Base-by-base conservation (phyloP, 1,284 basidiomycete species). In the Megacollybia platyphylla region DNA sequence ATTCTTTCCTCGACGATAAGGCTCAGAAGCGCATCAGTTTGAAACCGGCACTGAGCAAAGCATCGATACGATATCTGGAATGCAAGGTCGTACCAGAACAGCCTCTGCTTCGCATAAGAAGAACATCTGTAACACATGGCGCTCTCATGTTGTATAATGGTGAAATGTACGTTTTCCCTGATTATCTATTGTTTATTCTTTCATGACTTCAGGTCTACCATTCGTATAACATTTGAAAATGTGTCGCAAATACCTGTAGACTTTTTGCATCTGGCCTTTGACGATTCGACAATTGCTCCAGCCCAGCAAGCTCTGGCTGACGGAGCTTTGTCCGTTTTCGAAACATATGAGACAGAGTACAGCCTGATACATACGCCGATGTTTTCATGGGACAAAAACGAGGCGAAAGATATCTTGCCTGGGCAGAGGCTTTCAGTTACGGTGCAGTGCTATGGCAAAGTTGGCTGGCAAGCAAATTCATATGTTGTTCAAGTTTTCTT, bases 131-230 rank as follows among this genome's bases (percentile, higher is more conserved):
- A 11, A 89, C 82, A 0, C 87, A 94, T 54, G 89, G 89, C 2
- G 88, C 90, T 1, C 66, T 97, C 24, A 93, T 94, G 84, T 65
- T 98, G 42, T 94, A 91, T 55, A 79, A 94, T 43, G 94, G 94
- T 36, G 94, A 98, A 67, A 78, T 64, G 86, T 90, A 49, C 48
- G 78, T 63, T 9, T 42, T 39, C 43, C 29, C 11, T 27, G 28
- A 26, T 28, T n/a, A 10, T 32, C 2, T 26, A 18, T 28, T n/a
- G 2, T 32, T 7, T 26, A 18, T n/a, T 26, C 18, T n/a, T 41
- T 39, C 27, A 30, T 34, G 7, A n/a, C 15, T 11, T 20, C 50
- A 94, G 90, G 53, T 84, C 85, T 1, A 76, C 65, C 0, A 79
- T 97, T 41, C 79, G 81, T 3, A 70, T 97, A 41, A 89, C 84